Percentiles rank a stretch among this genome's conserved stretches.
Evolutionary conservation across 371 early-diverging fungal species (phyloP).

Genomic region (Globomyces sp.): DNA sequence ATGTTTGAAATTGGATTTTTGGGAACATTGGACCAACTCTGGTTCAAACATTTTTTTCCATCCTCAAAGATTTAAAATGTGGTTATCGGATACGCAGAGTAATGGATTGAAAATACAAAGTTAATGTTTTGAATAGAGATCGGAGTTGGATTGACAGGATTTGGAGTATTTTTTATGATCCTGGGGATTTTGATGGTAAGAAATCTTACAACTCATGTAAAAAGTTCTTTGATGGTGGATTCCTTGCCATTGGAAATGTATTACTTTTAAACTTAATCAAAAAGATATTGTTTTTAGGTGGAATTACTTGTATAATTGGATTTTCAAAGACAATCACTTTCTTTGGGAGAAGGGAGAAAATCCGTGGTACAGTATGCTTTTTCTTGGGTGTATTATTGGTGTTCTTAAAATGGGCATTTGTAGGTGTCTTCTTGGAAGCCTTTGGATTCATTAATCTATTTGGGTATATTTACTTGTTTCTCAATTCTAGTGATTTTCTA

Average conservation of each 20-base stretch:
- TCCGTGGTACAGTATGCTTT: conserved; percentile 87
- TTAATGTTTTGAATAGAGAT: conserved; percentile 51
- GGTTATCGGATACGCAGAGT: conserved; percentile 85
- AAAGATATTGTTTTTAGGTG: conserved; percentile 87
- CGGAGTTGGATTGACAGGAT: conserved; percentile 94
- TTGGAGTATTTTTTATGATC: conserved; percentile 90
- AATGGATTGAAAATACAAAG: conserved; percentile 22
- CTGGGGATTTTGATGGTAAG: conserved; percentile 74
- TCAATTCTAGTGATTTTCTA: conserved; percentile 82
- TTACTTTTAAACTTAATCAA: conserved; percentile 18
- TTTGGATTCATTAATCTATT: conserved; percentile 96
- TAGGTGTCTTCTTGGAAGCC: conserved; percentile 86
- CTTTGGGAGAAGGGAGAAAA: conserved; percentile 71
- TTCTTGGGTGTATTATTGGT: conserved; percentile 88
- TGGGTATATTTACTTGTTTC: conserved; percentile 62
- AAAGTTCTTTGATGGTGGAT: conserved; percentile 86
- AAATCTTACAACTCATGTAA: too few relatives aligned
- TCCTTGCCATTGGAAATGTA: conserved; percentile 96
- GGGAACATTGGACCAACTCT: neutral
- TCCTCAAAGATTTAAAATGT: conserved; percentile 48
- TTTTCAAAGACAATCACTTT: conserved; percentile 78
- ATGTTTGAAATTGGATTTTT: too few relatives aligned
- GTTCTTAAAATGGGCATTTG: conserved; percentile 80
- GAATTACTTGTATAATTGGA: conserved; percentile 87
- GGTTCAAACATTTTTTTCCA: neutral